Evolutionary conservation across 441 rosid species (phyloP), one percentile per base, ranked within the genome.

Genomic region (Croton setiger): DNA sequence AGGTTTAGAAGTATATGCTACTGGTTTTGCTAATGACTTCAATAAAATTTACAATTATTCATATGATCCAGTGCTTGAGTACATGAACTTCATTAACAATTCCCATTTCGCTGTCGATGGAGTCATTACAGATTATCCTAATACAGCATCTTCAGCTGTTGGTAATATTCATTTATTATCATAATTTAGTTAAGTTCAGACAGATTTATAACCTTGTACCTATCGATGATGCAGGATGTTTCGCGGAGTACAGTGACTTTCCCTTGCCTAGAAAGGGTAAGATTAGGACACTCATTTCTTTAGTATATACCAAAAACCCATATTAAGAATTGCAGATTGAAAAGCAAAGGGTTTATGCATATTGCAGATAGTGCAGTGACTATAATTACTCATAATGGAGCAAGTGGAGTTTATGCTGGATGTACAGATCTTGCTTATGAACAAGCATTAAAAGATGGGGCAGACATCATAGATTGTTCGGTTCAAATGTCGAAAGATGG

Each of bases 401-500:
- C 99, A 36, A 92, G 98, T 66, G 99, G 98, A 3, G 77, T 75
- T 37, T 86, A 90, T 74, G 87, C 99, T 20, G 97, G 96, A 47
- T 74, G 94, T 87, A 86, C 93, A 17, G 97, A 94, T 76, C 76
- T 86, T 48, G 92, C 98, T 56, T 94, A 94, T 74, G 78, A 94
- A 80, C 85, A 83, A 77, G 99, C 98, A 9, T 62, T 92, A 1
- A 76, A 73, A 3, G 97, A 90, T 74, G 99, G 97, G 27, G 87
- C 97, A 8, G 91, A 90, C 69, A 67, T 94, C 44, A 94, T 94
- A 11, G 99, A 94, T 66, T 94, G 99, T 76, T 69, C 90, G 0
- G 96, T 92, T 43, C 99, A 90, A 77, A 86, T 94, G 91, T 76
- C 98, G 2, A 86, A 88, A 65, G 99, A 94, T 43, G 94, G 98